Percentiles rank a stretch among this genome's conserved stretches.
Conservation (phyloP, 495 filamentous ascomycete species). For the Hypoxylon trugodes region DNA sequence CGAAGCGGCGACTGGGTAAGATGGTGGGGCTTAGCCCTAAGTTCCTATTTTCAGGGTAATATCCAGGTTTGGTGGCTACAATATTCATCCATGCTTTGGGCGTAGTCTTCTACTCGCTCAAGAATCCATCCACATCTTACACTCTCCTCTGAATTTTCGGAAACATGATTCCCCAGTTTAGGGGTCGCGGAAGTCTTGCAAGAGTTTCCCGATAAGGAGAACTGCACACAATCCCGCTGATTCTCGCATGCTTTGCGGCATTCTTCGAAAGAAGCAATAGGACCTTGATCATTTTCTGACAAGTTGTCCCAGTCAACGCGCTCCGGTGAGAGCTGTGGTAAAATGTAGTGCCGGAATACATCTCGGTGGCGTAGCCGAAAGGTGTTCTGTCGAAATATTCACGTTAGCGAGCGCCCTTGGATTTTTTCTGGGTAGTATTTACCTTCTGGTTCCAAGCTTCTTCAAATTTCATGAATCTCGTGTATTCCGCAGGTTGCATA, state of each 20-base stretch:
- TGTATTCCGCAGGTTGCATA: slow-evolving; percentile 53
- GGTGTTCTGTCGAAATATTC: slow-evolving; percentile 21
- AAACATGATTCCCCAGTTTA: slow-evolving; percentile 29
- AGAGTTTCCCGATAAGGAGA: slow-evolving; percentile 47
- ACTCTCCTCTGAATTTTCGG: slow-evolving; percentile 5
- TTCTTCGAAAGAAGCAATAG: slow-evolving; percentile 38
- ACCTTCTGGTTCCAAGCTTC: slow-evolving; percentile 55
- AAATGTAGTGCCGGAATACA: slow-evolving; percentile 50
- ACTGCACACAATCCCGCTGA: slow-evolving; percentile 53
- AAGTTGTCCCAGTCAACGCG: slow-evolving; percentile 55
- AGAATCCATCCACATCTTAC: slow-evolving; percentile 43
- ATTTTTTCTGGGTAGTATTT: slow-evolving; percentile 6
- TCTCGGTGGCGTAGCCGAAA: slow-evolving; percentile 45
- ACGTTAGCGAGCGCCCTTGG: slow-evolving; percentile 19
- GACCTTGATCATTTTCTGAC: slow-evolving; percentile 42
- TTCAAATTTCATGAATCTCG: slow-evolving; percentile 56
- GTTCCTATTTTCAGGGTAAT: slow-evolving; percentile 22
- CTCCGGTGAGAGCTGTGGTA: slow-evolving; percentile 36
- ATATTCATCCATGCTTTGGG: slow-evolving; percentile 33
- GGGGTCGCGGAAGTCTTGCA: slow-evolving; percentile 46
- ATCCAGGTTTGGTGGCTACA: slow-evolving; percentile 36
- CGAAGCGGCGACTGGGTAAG: too few species aligned
- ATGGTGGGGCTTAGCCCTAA: too few species aligned
- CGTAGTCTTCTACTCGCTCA: slow-evolving; percentile 32
- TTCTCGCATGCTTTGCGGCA: slow-evolving; percentile 52